These are phyloP conservation scores for Polyporus arcularius DNA, from an alignment of 768 basidiomycete genomes.

Conservation along the genomic window DNA sequence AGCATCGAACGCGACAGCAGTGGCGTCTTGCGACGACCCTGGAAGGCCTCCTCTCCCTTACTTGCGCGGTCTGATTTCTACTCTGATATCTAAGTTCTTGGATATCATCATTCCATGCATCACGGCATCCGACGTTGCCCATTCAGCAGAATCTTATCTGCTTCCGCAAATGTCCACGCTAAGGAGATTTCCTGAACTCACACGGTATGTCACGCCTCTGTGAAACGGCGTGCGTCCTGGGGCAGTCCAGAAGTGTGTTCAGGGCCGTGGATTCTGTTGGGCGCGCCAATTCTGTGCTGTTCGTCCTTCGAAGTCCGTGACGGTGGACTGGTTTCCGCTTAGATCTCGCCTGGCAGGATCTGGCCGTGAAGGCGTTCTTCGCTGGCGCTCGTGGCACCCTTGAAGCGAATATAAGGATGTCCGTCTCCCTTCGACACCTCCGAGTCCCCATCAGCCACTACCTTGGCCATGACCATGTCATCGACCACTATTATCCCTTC, in stretches of 20 bases:
- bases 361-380: conserved; percentile 15
- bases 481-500: conserved; percentile 17
- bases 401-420: conserved; percentile 20
- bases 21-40: conserved; percentile 10
- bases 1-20: conserved; percentile 11
- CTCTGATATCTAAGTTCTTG: conserved; percentile 13
- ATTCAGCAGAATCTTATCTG: conserved; percentile 26
- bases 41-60: conserved; percentile 3
- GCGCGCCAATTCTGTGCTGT: conserved; percentile 21
- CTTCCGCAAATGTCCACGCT: conserved; percentile 17
- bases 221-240: conserved; percentile 19
- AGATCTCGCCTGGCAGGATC: conserved; percentile 17
- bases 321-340: conserved; percentile 15
- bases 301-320: conserved; percentile 16
- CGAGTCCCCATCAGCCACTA: conserved; percentile 14
- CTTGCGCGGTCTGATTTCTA: conserved; percentile 17
- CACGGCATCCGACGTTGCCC: conserved; percentile 26
- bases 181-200: conserved; percentile 16
- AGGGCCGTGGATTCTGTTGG: conserved; percentile 19
- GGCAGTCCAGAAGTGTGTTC: conserved; percentile 21
- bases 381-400: conserved; percentile 16
- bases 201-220: conserved; percentile 23
- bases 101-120: conserved; percentile 24
- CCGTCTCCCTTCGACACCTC: conserved; percentile 16
- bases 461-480: conserved; percentile 23